Evolutionary conservation across 495 filamentous ascomycete species (phyloP), one percentile per base, ranked within the genome.

Genomic region (Thermochaetoides thermophila): DNA sequence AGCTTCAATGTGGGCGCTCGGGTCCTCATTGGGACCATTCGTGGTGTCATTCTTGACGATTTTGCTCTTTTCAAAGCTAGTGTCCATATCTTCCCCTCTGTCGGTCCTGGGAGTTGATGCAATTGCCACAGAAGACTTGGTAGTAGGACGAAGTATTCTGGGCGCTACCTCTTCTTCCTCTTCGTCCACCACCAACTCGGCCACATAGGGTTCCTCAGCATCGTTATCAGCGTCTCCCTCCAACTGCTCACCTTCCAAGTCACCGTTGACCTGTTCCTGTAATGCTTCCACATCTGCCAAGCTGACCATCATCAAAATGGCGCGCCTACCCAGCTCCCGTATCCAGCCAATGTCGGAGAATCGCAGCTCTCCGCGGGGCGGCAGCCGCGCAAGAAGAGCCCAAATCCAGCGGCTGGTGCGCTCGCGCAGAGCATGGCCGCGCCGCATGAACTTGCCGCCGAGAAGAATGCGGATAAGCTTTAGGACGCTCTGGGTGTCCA

Each of bases 401-500:
- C 75, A 81, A 8, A 71, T 52, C 75, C 75, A 81, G 14, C 59
- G 49, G 35, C 72, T 69, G 0, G 61, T 64, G 11, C 59, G 55
- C 38, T 57, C 55, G 26, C 52, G 50, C 18, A 77, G 49, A 26
- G 61, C 46, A 21, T 58, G 39, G 5, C 54, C 55, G 10, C 64
- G 60, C 8, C 61, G 54, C 11, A 78, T 44, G 31, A 66, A 59
- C 28, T 59, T 61, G 31, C 60, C 60, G 18, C 52, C 46, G 3
- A 61, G 45, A 11, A 70, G 39, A 8, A 60, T 37, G 11, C 61
- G 49, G 9, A 81, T 38, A 17, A 83, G 55, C 13, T 62, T 59
- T 12, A 84, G 45, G 3, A 78, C 68, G 36, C 59, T 64, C 3
- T 59, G 60, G 35, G 69, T 69, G 43, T 78, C 66, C 73, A 87